Evolutionary conservation across 1,284 basidiomycete genomes (phyloP).

Genomic region (Mycosarcoma maydis): DNA sequence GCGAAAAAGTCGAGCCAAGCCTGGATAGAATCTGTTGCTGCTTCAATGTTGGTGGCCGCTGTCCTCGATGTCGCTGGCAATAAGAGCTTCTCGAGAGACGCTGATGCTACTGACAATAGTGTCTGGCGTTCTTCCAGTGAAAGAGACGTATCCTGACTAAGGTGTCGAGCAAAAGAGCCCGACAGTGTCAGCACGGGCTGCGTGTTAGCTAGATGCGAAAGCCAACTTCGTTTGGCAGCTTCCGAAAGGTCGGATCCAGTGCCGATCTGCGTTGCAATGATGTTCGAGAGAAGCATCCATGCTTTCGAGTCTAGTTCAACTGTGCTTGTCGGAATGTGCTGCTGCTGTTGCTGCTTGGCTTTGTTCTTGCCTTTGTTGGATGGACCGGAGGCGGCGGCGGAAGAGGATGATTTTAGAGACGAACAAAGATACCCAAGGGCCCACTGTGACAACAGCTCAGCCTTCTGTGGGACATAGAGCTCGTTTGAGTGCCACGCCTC

Average conservation of each 20-base stretch:
- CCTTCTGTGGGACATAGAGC: conserved; percentile 52
- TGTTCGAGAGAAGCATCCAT: conserved; percentile 39
- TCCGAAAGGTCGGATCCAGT: conserved; percentile 19
- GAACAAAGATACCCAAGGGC: conserved; percentile 42
- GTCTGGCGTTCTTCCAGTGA: not conserved
- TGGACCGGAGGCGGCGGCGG: conserved; percentile 8
- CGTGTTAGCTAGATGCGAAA: conserved; percentile 39
- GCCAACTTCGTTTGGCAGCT: conserved; percentile 36
- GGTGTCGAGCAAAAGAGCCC: conserved; percentile 18
- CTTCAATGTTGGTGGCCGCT: conserved; percentile 52
- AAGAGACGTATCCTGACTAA: conserved; percentile 1
- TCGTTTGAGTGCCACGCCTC: conserved; percentile 31
- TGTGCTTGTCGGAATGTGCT: not conserved
- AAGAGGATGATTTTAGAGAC: conserved; percentile 8
- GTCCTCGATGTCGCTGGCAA: conserved; percentile 39
- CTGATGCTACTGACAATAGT: conserved; percentile 9
- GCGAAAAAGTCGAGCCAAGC: conserved; percentile 42
- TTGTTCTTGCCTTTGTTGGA: conserved; percentile 34
- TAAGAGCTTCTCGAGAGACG: conserved; percentile 18
- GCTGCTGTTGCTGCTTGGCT: conserved; percentile 18
- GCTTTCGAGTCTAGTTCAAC: conserved; percentile 24
- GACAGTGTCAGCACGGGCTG: conserved; percentile 36
- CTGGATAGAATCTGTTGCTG: conserved; percentile 45
- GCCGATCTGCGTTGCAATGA: conserved; percentile 23
- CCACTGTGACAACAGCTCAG: conserved; percentile 51